Conservation (phyloP, 2,329 filamentous ascomycete species). For the Ceratocystis lukuohia region DNA sequence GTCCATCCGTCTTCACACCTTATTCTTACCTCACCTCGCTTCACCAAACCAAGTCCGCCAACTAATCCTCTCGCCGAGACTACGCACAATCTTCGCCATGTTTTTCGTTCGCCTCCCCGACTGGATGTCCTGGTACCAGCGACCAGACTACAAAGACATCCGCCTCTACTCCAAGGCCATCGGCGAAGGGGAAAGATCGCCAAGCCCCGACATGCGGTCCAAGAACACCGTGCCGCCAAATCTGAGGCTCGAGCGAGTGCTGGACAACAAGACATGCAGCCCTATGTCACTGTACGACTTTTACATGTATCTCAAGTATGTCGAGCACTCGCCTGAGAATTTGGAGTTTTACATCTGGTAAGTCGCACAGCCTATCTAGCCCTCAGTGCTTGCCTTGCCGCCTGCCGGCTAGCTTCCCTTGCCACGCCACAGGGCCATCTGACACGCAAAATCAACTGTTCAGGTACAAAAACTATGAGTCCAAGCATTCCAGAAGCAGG, state of each 20-base stretch:
- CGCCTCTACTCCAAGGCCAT: constrained; percentile 32
- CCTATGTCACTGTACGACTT: constrained; percentile 39
- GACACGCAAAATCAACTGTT: background rate
- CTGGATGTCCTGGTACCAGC: constrained; percentile 37
- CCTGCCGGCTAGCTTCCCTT: background rate
- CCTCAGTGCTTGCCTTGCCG: background rate
- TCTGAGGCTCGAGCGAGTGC: constrained; percentile 33
- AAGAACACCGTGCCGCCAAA: constrained; percentile 30
- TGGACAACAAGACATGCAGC: constrained; percentile 37
- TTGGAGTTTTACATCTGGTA: constrained; percentile 39
- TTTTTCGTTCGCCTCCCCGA: constrained; percentile 22
- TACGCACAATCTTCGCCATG: constrained; percentile 4
- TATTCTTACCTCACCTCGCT: too few relatives aligned
- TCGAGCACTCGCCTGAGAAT: constrained; percentile 37
- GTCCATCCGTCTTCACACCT: background rate
- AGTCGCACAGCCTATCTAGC: constrained; percentile 15
- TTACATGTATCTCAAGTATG: constrained; percentile 39
- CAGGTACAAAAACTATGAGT: constrained; percentile 35
- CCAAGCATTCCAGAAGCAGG: constrained; percentile 17
- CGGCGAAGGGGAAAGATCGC: constrained; percentile 26
- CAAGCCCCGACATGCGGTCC: constrained; percentile 28
- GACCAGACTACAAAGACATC: constrained; percentile 36
- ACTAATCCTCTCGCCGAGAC: too few relatives aligned
- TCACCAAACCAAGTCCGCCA: too few relatives aligned
- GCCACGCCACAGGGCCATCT: background rate